Evolutionary conservation across 2,329 filamentous ascomycete species (phyloP), one percentile per base, ranked within the genome.

Genomic region (Penicillium sp.): DNA sequence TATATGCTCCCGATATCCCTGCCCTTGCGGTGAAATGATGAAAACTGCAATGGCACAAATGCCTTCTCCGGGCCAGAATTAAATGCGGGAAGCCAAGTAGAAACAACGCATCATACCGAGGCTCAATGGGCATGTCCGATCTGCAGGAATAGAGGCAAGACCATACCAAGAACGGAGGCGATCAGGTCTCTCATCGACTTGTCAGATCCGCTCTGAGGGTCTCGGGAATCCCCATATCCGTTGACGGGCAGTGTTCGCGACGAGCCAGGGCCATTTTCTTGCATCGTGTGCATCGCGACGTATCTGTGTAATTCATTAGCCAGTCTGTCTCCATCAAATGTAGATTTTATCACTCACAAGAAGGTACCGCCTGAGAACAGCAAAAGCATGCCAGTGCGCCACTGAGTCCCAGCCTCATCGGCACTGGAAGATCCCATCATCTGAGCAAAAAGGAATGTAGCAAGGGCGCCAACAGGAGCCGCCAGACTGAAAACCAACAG

Each of bases 231-330:
- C 18, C 68, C 63, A 51, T 76, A 76, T 42, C 75, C 75, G 54
- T 76, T 77, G n/a, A 59, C 58, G 45, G 68, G 64, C 15, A 65
- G 50, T 33, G 74, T 69, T 10, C 69, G 70, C 12, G 67, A 56
- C 6, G 64, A 63, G 29, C 63, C 65, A 18, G 68, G 63, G n/a
- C 69, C 69, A 48, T 74, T 76, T 65, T 96, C 92, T 68, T 95
- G 89, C 90, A 97, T 96, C 0, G 92, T 91, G 68, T 99, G 94
- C 92, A 97, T 96, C 1, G 94, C 94, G 41, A 99, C 94, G 67
- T 97, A 96, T 63, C 90, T 95, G 58, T 13, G 45, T 2, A 18
- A 9, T 42, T 44, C 8, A 53, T 60, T 46, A 58, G 57, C 60
- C 43, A 63, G 47, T 33, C 39, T 38, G 13, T 39, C 45, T 18